Evolutionary conservation across 371 early-diverging fungal species (phyloP), one percentile per base, ranked within the genome.

Genomic region (Mortierella sp.): DNA sequence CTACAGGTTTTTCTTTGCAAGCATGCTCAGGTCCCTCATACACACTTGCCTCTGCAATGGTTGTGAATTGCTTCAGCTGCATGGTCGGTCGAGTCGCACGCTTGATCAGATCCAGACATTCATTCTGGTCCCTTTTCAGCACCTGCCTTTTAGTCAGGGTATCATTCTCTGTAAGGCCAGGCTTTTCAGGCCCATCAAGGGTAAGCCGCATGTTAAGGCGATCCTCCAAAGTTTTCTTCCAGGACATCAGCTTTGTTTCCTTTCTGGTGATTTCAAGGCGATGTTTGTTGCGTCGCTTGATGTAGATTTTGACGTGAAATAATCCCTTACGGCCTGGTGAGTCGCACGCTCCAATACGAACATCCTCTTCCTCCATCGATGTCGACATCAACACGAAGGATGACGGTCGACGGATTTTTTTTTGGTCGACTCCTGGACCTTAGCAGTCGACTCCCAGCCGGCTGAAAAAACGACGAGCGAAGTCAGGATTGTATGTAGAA

Each of bases 41-140:
- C 23, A 47, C 46, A 7, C 54, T 43, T 31, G 46, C 61, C 14
- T 61, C 54, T 21, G 48, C 47, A 11, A 61, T 46, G 11, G 47
- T 26, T 30, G 52, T 51, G 54, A 61, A 61, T 37, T 53, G 28
- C 37, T 31, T 61, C 23, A 53, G n/a, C 5, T 44, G 52, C 24
- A 61, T 19, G 34, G 61, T 53, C 2, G 17, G 8, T 31, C 53
- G 31, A 1, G 26, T 9, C 6, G 34, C 37, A 26, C 43, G 44
- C 19, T 43, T 12, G 15, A 46, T 46, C 34, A 52, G n/a, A 15
- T 61, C 21, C 39, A 46, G 32, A 23, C 46, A 61, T 9, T 32
- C 15, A 24, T 4, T 23, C 6, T 32, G 46, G 17, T 61, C 47
- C 24, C 7, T n/a, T 14, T 32, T 8, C 21, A 53, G 14, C n/a